Percentiles rank a stretch among this genome's conserved stretches.
Conservation (phyloP, 129 eudicot genomes). For the Oenanthe sinensis region DNA sequence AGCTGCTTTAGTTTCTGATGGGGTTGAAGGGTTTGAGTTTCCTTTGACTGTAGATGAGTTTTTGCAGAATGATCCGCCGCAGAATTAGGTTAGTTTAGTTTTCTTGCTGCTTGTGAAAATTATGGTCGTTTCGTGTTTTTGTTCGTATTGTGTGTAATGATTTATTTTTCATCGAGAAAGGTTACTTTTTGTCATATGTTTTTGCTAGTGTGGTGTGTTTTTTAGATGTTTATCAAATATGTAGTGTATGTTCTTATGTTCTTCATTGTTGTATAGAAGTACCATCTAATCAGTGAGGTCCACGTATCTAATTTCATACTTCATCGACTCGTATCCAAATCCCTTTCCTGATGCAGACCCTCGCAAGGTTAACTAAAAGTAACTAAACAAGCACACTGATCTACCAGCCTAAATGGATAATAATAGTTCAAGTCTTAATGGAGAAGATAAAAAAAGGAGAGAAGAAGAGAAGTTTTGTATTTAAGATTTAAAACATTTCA, state of each 20-base stretch:
- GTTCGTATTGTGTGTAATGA: neutral
- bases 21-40: slow-evolving; percentile 33
- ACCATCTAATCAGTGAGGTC: neutral
- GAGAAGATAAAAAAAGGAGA: no score
- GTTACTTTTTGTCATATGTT: neutral
- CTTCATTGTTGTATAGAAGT: neutral
- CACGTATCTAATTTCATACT: neutral
- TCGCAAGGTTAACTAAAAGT: no score
- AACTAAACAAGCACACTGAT: no score
- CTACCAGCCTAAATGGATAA: no score
- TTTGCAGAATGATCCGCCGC: slow-evolving; percentile 58
- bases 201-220: neutral
- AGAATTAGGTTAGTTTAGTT: slow-evolving; percentile 9
- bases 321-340: no score
- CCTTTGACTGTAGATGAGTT: slow-evolving; percentile 61
- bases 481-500: no score
- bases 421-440: no score
- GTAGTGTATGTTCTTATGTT: neutral
- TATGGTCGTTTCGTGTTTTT: neutral
- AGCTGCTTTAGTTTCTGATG: slow-evolving; percentile 43
- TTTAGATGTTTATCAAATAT: neutral
- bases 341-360: no score
- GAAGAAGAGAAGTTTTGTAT: no score
- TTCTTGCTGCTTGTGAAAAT: neutral
- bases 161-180: neutral